These are phyloP conservation scores for Sporothrix protearum DNA, from an alignment of 2,329 filamentous ascomycete species.

Conservation along the genomic window DNA sequence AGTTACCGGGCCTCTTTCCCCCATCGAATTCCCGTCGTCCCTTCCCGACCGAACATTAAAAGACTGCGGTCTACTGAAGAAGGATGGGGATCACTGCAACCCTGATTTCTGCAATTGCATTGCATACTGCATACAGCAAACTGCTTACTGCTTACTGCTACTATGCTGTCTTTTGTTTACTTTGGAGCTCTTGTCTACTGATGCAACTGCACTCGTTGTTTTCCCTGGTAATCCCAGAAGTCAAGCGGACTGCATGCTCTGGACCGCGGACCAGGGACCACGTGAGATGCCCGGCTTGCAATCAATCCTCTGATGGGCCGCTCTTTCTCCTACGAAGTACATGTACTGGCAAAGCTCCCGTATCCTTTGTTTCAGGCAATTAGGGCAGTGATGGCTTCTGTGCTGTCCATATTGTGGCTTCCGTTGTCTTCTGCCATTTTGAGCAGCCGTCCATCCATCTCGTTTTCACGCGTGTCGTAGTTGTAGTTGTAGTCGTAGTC, in stretches of 20 bases:
- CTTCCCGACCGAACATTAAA: background rate
- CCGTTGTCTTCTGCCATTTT: background rate
- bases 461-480: no score
- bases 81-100: background rate
- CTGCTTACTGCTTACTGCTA: background rate
- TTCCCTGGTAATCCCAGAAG: background rate
- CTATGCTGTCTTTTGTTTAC: no score
- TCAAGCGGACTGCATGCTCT: background rate
- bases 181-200: background rate
- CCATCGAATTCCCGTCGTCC: background rate
- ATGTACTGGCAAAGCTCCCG: background rate
- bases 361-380: background rate
- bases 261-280: background rate
- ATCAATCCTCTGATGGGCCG: background rate
- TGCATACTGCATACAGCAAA: background rate
- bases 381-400: background rate
- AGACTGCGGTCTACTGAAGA: background rate
- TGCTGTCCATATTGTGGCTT: background rate
- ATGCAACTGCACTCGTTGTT: no score
- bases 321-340: no score
- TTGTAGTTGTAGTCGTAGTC: no score
- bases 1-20: background rate
- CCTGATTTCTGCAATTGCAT: background rate
- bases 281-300: background rate
- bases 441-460: no score